These are phyloP conservation scores for Puccinia horiana DNA, from an alignment of 1,284 basidiomycete genomes.

Conservation along the genomic window DNA sequence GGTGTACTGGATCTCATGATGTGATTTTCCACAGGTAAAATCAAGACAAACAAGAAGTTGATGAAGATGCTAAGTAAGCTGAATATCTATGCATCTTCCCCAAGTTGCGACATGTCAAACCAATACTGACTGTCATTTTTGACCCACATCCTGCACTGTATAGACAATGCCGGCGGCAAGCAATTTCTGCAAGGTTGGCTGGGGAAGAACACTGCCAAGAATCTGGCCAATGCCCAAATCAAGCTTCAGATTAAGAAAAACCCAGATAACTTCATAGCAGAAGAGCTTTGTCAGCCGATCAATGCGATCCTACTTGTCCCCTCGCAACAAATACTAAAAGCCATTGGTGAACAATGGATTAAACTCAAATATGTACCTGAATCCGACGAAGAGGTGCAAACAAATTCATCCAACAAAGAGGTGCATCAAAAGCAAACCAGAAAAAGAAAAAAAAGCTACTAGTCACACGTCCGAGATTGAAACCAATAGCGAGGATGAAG, in stretches of 20 bases:
- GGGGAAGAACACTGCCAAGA: not conserved
- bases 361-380: not conserved
- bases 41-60: conserved; percentile 12
- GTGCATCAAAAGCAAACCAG: no score
- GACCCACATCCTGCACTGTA: no score
- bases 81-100: not conserved
- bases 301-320: not conserved
- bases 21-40: not conserved
- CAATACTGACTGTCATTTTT: no score
- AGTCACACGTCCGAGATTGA: no score
- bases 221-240: not conserved
- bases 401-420: no score
- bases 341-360: conserved; percentile 7
- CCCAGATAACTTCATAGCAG: not conserved
- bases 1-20: no score
- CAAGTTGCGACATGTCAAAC: not conserved
- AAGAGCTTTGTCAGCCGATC: conserved; percentile 15
- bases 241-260: not conserved
- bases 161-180: not conserved
- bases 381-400: no score
- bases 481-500: no score
- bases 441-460: no score
- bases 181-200: not conserved
- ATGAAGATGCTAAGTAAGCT: not conserved
- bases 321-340: not conserved